phyloP scores from a whole-genome alignment of 1,284 basidiomycete genomes.

The Fomitopsis betulina region DNA sequence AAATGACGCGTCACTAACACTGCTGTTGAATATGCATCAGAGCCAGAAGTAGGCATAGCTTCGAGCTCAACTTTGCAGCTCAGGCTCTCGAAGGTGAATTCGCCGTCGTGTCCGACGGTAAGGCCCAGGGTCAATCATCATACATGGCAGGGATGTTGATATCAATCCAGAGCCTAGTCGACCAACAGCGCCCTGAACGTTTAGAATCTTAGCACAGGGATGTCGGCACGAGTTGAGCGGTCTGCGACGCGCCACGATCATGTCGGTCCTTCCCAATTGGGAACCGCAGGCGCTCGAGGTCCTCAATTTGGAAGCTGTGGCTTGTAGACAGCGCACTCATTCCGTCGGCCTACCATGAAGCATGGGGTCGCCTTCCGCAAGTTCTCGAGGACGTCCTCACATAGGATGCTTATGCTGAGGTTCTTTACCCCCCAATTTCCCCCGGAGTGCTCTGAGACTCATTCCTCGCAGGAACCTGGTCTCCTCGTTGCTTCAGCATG shows the following conservation, averaged over 20 bases:
- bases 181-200: neutral
- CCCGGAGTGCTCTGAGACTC: neutral
- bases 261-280: neutral
- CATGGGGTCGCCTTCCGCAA: conserved; percentile 89
- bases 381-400: conserved; percentile 82
- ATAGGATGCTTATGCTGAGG: conserved; percentile 86
- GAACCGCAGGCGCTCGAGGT: neutral
- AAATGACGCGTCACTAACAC: too few species aligned
- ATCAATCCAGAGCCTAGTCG: neutral
- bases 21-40: too few species aligned
- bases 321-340: neutral
- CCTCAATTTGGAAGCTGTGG: neutral
- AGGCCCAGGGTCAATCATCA: too few species aligned
- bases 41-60: too few species aligned
- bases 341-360: conserved; percentile 56
- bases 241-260: neutral
- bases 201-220: too few species aligned
- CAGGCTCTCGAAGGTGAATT: too few species aligned
- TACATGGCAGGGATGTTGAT: neutral
- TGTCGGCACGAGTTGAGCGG: too few species aligned
- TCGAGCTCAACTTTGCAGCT: too few species aligned
- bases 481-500: conserved; percentile 91
- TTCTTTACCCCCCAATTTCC: conserved; percentile 27
- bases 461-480: conserved; percentile 78
- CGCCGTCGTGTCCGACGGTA: too few species aligned